phyloP scores from a whole-genome alignment of 805 yeast species.

The Wickerhamiella bombiphila region DNA sequence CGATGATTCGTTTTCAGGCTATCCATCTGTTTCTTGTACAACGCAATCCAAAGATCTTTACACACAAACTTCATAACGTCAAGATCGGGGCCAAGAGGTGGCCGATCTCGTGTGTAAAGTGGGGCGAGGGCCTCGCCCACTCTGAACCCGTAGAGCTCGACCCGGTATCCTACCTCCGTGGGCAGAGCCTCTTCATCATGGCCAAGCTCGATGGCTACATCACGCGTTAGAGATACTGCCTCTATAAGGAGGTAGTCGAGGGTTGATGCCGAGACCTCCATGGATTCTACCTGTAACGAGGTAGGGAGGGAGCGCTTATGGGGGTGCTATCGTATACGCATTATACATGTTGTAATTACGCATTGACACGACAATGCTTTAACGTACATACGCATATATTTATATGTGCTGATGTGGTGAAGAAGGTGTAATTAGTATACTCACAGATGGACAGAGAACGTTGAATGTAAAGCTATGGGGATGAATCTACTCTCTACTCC shows the following conservation, averaged over 20 bases:
- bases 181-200: conserved; percentile 16
- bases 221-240: conserved; percentile 54
- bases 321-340: too few relatives aligned
- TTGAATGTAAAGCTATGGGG: too few relatives aligned
- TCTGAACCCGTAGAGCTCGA: conserved; percentile 58
- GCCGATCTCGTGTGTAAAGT: conserved; percentile 28
- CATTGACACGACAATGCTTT: too few relatives aligned
- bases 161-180: conserved; percentile 41
- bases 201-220: conserved; percentile 39
- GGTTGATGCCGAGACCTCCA: conserved; percentile 20
- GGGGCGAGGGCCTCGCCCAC: conserved; percentile 50
- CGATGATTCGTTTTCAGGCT: conserved; percentile 84
- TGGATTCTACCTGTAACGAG: too few relatives aligned
- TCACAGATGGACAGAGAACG: too few relatives aligned
- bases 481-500: too few relatives aligned
- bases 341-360: too few relatives aligned
- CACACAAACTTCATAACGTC: conserved; percentile 87
- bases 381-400: too few relatives aligned
- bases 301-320: too few relatives aligned
- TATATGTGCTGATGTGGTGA: too few relatives aligned
- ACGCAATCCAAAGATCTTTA: conserved; percentile 73
- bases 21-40: conserved; percentile 80
- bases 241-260: conserved; percentile 60
- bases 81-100: conserved; percentile 44
- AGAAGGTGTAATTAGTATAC: too few relatives aligned